A percentile compares a stretch with the other conserved stretches of the same genome.
phyloP scores from a whole-genome alignment of 2,329 filamentous ascomycete species.

The Monosporascus sp. region DNA sequence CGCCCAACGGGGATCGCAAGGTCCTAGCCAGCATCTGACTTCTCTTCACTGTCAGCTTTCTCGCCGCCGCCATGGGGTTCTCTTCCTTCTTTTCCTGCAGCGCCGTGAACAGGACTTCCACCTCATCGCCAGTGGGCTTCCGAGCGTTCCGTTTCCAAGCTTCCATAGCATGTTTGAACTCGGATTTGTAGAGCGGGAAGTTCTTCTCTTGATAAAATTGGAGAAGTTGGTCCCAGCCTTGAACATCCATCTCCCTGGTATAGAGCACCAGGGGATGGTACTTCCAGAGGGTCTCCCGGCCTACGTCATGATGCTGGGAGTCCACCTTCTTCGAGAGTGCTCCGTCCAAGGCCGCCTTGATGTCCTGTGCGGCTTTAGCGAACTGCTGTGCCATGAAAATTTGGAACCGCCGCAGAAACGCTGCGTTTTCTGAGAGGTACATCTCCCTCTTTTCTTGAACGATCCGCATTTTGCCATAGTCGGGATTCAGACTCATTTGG shows the following conservation, averaged over 20 bases:
- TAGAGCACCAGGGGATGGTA: conserved; percentile 87
- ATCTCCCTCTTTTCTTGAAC: conserved; percentile 91
- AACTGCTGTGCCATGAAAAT: conserved; percentile 82
- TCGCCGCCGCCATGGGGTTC: conserved; percentile 65
- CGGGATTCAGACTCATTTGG: conserved; percentile 56
- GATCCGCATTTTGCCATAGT: conserved; percentile 86
- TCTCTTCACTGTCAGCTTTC: conserved; percentile 90
- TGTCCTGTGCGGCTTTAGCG: conserved; percentile 66
- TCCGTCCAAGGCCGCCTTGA: conserved; percentile 58
- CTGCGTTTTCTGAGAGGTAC: conserved; percentile 70
- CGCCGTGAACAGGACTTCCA: conserved; percentile 81
- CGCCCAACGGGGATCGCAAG: conserved; percentile 63
- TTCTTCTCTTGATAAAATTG: conserved; percentile 76
- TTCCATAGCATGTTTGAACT: conserved; percentile 72
- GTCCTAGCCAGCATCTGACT: conserved; percentile 80
- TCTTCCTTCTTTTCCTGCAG: conserved; percentile 82
- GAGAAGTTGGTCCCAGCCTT: conserved; percentile 77
- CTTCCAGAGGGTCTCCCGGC: conserved; percentile 74
- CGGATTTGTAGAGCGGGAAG: conserved; percentile 71
- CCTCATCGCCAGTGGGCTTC: conserved; percentile 71
- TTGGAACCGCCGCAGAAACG: conserved; percentile 74
- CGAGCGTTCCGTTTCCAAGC: conserved; percentile 77
- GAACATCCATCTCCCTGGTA: conserved; percentile 73
- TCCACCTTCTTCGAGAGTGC: conserved; percentile 65
- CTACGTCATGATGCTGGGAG: conserved; percentile 62